Conservation (phyloP, 75 land plant genomes). For the Selaginella tamariscina region DNA sequence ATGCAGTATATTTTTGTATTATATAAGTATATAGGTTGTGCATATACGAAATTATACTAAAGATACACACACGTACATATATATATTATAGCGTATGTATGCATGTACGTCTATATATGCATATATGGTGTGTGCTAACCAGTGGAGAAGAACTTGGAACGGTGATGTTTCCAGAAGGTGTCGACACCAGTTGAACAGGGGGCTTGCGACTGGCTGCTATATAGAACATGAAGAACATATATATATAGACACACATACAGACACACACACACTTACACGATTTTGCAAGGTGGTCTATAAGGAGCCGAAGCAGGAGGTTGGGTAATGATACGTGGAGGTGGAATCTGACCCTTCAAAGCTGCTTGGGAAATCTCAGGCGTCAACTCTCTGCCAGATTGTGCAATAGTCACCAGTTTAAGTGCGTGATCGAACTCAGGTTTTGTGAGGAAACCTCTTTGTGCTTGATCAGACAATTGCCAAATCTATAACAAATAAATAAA, state of each 20-base stretch:
- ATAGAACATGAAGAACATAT: neutral
- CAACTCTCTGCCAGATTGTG: conserved; percentile 10
- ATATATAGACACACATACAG: too few species aligned
- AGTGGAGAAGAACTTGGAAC: neutral
- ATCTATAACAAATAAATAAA: neutral
- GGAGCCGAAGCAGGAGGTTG: neutral
- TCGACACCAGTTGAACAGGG: neutral
- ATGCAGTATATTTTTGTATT: neutral
- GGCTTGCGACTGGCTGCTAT: neutral
- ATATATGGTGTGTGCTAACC: too few species aligned
- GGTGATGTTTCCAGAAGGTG: neutral
- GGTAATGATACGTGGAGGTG: neutral
- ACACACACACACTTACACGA: neutral
- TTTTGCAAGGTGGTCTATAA: conserved; percentile 7
- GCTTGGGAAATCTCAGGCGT: neutral
- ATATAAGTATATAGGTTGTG: neutral
- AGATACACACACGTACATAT: neutral
- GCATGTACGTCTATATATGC: too few species aligned
- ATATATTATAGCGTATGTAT: too few species aligned
- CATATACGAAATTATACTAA: neutral
- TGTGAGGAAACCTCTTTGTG: conserved; percentile 1
- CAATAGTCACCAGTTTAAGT: neutral
- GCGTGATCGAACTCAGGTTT: conserved; percentile 7
- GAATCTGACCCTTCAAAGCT: neutral
- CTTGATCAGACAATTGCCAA: conserved; percentile 2